These are phyloP conservation scores for Leccinum broughii DNA, from an alignment of 768 basidiomycete species.

Conservation along the genomic window DNA sequence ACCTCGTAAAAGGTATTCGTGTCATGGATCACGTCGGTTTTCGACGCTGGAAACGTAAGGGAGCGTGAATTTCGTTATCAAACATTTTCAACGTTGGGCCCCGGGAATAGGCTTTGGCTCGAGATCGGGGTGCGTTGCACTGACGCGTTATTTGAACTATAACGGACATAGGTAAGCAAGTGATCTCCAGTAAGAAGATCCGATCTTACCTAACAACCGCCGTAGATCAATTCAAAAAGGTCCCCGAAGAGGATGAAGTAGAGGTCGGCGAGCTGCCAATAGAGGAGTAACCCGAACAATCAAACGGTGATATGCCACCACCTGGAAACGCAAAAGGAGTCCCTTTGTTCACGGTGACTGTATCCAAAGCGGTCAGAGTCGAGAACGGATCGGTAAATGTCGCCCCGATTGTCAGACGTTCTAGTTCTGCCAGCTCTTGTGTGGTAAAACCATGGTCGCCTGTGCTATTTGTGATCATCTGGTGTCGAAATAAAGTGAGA, in stretches of 20 bases:
- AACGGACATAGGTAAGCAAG: neutral
- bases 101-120: neutral
- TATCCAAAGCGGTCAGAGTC: neutral
- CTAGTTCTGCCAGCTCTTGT: conserved; percentile 19
- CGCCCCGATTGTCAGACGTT: conserved; percentile 17
- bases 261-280: neutral
- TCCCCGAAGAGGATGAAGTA: conserved; percentile 15
- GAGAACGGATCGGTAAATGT: conserved; percentile 30
- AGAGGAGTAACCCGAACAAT: conserved; percentile 12
- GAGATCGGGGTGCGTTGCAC: neutral
- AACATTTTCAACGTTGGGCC: neutral
- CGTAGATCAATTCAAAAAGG: conserved; percentile 2
- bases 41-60: conserved; percentile 1
- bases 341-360: neutral
- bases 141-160: neutral
- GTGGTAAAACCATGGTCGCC: conserved; percentile 5
- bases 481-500: neutral
- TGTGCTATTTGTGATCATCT: neutral
- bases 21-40: neutral
- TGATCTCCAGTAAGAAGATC: neutral
- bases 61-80: conserved; percentile 4
- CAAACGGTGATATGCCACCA: conserved; percentile 22
- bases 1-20: neutral
- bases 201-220: neutral
- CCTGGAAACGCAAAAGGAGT: conserved; percentile 1